phyloP scores from a whole-genome alignment of 2,329 filamentous ascomycete species.

The Lecanicillium sp. region DNA sequence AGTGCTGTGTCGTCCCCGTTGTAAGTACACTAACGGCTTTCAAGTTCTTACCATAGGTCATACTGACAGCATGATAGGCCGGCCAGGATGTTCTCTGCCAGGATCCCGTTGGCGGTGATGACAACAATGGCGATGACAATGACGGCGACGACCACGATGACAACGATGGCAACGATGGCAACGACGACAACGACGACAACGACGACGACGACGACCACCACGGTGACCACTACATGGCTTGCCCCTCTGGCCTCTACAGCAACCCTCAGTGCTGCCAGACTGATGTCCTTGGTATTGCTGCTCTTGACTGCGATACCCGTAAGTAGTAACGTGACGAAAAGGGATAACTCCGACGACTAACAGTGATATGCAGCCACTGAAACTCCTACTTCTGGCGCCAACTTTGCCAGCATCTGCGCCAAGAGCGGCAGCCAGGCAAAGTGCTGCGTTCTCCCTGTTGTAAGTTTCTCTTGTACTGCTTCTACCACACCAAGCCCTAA shows the following conservation, averaged over 20 bases:
- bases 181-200: neutral
- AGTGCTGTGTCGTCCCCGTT: constrained; percentile 45
- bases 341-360: too few relatives aligned
- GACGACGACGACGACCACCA: neutral
- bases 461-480: too few relatives aligned
- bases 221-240: neutral
- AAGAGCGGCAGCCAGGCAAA: constrained; percentile 38
- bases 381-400: neutral
- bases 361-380: neutral
- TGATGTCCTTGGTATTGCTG: constrained; percentile 2
- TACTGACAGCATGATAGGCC: too few relatives aligned
- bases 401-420: constrained; percentile 26
- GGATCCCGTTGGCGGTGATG: neutral
- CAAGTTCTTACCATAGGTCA: too few relatives aligned
- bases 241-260: constrained; percentile 3
- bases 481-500: too few relatives aligned
- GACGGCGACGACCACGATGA: neutral
- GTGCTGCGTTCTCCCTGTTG: constrained; percentile 43
- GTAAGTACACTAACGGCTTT: too few relatives aligned
- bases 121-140: neutral
- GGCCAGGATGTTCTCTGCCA: constrained; percentile 7
- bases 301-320: constrained; percentile 3
- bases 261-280: constrained; percentile 4
- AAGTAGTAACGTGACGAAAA: too few relatives aligned
- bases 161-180: neutral